phyloP scores from a whole-genome alignment of 2,329 filamentous ascomycete species.

The Erysiphe pulchra region DNA sequence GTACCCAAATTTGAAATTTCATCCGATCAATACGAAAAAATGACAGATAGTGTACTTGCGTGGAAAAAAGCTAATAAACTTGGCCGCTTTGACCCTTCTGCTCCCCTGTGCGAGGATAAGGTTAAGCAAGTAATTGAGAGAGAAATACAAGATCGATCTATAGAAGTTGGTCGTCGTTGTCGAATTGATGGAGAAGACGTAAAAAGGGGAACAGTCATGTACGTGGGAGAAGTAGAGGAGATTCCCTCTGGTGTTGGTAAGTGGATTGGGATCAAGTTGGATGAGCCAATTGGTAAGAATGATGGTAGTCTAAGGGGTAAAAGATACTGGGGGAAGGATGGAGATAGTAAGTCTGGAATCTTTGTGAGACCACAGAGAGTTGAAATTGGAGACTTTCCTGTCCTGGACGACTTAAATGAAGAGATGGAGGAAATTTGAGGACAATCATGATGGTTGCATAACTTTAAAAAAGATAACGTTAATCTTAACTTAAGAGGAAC shows the following conservation, averaged over 20 bases:
- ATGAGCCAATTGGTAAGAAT: slow-evolving; percentile 64
- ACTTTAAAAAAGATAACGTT: no score
- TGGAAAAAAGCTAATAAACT: slow-evolving; percentile 93
- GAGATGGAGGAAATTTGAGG: slow-evolving; percentile 49
- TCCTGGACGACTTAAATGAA: slow-evolving; percentile 36
- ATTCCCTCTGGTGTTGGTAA: slow-evolving; percentile 37
- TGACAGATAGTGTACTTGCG: slow-evolving; percentile 67
- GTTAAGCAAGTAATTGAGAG: slow-evolving; percentile 41
- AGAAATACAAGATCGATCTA: slow-evolving; percentile 45
- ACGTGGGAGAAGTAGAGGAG: slow-evolving; percentile 48
- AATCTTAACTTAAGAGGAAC: no score
- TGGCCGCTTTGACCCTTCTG: slow-evolving; percentile 82
- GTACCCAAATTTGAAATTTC: slow-evolving; percentile 84
- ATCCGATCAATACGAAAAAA: slow-evolving; percentile 61
- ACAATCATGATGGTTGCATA: no score
- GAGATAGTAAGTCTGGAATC: slow-evolving; percentile 42
- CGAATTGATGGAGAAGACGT: slow-evolving; percentile 40
- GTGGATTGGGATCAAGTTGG: slow-evolving; percentile 52
- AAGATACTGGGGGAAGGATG: slow-evolving; percentile 35
- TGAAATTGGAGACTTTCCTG: slow-evolving; percentile 48
- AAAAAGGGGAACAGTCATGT: slow-evolving; percentile 40
- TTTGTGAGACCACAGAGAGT: slow-evolving; percentile 59
- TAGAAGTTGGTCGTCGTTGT: slow-evolving; percentile 35
- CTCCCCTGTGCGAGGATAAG: slow-evolving; percentile 45
- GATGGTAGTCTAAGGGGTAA: slow-evolving; percentile 44